phyloP scores from a whole-genome alignment of 192 early-diverging fungal species.

The Podila verticillata region DNA sequence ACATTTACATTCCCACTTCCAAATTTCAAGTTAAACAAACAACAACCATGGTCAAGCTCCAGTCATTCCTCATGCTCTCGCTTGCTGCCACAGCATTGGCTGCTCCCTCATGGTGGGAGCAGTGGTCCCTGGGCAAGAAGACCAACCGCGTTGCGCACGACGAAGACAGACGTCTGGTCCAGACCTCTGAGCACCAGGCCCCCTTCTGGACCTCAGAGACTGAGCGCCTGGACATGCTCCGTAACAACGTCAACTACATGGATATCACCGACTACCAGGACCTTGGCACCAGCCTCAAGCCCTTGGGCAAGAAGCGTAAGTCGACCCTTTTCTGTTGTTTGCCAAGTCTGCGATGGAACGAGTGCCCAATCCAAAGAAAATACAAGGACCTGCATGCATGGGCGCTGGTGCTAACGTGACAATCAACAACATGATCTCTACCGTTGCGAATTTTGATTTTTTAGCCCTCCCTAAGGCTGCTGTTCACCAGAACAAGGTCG shows the following conservation, averaged over 20 bases:
- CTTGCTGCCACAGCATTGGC: conserved; percentile 34
- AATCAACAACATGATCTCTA: too few relatives aligned
- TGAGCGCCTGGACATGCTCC: conserved; percentile 75
- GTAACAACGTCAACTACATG: conserved; percentile 78
- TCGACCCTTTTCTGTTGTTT: conserved; percentile 10
- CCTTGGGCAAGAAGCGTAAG: conserved; percentile 16
- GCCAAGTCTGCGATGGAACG: too few relatives aligned
- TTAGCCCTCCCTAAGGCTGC: conserved; percentile 64
- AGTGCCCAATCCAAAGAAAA: neutral
- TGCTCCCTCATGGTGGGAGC: conserved; percentile 46
- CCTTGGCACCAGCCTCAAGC: conserved; percentile 38
- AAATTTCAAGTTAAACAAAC: neutral
- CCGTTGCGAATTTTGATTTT: conserved; percentile 1
- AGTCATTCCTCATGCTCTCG: conserved; percentile 44
- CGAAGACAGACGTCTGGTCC: conserved; percentile 42
- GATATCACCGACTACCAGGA: conserved; percentile 85
- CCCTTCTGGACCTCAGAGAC: conserved; percentile 67
- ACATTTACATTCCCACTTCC: neutral
- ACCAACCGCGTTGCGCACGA: neutral
- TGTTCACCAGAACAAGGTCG: conserved; percentile 67
- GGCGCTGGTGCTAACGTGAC: too few relatives aligned
- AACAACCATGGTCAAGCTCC: conserved; percentile 34
- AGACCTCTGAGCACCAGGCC: conserved; percentile 55
- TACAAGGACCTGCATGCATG: too few relatives aligned
- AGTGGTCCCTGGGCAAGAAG: conserved; percentile 26